Evolutionary conservation across 2,329 filamentous ascomycete genomes (phyloP), one percentile per base, ranked within the genome.

Genomic region (Aureobasidium leucospermi): DNA sequence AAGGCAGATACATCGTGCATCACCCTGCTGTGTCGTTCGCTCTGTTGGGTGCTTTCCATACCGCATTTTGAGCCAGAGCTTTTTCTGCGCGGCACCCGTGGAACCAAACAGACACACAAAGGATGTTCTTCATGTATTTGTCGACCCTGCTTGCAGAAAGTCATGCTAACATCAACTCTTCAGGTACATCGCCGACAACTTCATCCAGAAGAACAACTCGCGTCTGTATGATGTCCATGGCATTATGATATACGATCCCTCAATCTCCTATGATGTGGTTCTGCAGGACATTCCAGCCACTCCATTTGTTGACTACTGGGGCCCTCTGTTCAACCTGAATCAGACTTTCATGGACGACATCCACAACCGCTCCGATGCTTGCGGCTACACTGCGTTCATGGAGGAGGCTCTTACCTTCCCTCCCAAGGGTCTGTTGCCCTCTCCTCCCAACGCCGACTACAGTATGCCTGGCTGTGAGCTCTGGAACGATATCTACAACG

Each of bases 191-290:
- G 83, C 86, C 1, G 82, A 85, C 65, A 85, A 84, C 31, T 88
- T 94, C 80, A 76, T 92, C 63, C 83, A 88, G 59, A 78, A 79
- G 52, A 82, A 88, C 6, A 81, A 91, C 71, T 81, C 76, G 4
- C 76, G 74, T 8, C 85, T 89, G 73, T 91, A 83, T 71, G 81
- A 91, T 68, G 71, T 91, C 6, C 77, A 82, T 32, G 85, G 83
- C 1, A 82, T 88, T 62, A 73, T 91, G 72, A 84, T 93, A 62
- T 89, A 90, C 67, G 87, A 92, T 65, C 88, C 88, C 0, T 78
- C 80, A 4, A 78, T 87, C 16, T 83, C 82, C 10, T 76, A 80
- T 10, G 75, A 81, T 48, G 71, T 73, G 2, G 69, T 84, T 1
- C 75, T 81, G 60, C 72, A 77, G 28, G 76, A 83, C 56, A 75